Percentiles rank a stretch among this genome's conserved stretches.
phyloP scores from a whole-genome alignment of 2,329 filamentous ascomycete species.

The Cladophialophora psammophila region DNA sequence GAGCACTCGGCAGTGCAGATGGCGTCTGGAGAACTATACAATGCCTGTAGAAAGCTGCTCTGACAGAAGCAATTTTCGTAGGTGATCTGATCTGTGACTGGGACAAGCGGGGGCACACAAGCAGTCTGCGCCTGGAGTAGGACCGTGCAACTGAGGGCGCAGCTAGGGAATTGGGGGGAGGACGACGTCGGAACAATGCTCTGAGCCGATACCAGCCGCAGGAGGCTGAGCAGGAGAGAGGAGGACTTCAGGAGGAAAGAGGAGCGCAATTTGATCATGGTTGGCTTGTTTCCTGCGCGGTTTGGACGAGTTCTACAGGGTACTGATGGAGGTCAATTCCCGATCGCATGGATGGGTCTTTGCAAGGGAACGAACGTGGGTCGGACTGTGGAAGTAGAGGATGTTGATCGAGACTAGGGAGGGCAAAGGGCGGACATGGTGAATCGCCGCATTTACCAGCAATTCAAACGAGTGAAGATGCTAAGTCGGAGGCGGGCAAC shows the following conservation, averaged over 20 bases:
- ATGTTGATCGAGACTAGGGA: slow-evolving; percentile 7
- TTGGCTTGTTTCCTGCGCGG: slow-evolving; percentile 32
- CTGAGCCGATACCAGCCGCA: slow-evolving; percentile 40
- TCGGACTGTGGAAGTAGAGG: slow-evolving; percentile 14
- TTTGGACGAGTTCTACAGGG: neutral
- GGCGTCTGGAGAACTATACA: slow-evolving; percentile 63
- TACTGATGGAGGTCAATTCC: slow-evolving; percentile 24
- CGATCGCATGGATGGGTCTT: neutral
- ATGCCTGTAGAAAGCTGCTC: slow-evolving; percentile 64
- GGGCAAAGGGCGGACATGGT: slow-evolving; percentile 20
- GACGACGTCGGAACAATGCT: slow-evolving; percentile 48
- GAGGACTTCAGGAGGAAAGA: slow-evolving; percentile 34
- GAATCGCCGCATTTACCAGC: slow-evolving; percentile 8
- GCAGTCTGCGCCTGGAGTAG: slow-evolving; percentile 74
- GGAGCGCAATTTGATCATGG: slow-evolving; percentile 15
- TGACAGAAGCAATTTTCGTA: slow-evolving; percentile 79
- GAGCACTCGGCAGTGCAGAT: slow-evolving; percentile 70
- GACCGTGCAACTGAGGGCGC: slow-evolving; percentile 65
- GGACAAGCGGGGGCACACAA: slow-evolving; percentile 68
- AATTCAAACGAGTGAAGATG: slow-evolving; percentile 29
- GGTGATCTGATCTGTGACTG: slow-evolving; percentile 57
- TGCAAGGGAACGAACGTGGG: slow-evolving; percentile 20
- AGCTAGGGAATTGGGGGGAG: slow-evolving; percentile 64
- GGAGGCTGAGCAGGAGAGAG: slow-evolving; percentile 40
- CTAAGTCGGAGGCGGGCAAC: slow-evolving; percentile 1